Evolutionary conservation across 768 basidiomycete genomes (phyloP), one percentile per base, ranked within the genome.

Genomic region (Leccinum variicolor): DNA sequence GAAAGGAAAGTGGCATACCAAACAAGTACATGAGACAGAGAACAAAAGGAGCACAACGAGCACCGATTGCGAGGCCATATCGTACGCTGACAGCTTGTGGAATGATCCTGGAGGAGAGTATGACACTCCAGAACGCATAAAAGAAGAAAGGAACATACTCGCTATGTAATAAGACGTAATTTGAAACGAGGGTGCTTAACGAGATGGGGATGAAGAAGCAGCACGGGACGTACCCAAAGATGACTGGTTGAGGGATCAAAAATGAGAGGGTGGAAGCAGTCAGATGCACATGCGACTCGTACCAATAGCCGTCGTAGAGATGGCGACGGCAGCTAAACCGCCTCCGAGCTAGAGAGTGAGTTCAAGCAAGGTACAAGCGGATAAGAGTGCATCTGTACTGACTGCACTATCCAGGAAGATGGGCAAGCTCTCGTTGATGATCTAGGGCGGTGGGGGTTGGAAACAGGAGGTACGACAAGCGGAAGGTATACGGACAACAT

Each of bases 21-120:
- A 81, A 76, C 36, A 89, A 64, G 66, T 84, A 87, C 89, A 94
- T 92, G 57, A 92, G 72, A 8, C 66, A 71, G 6, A 87, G 78
- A 5, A 94, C 91, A 58, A 92, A 79, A 0, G 88, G 90, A 0
- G 89, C 84, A 57, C 90, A 91, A 19, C 74, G 78, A 0, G 92
- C 91, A 15, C 93, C 93, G 56, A 95, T 86, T 3, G 82, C 73
- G 15, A 94, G 82, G 50, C 93, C 93, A 69, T 92, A 87, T 36
- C 90, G 81, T 10, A 82, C 80, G 68, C 90, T 85, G 56, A 90
- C 82, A 71, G 90, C 83, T 81, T 97, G 81, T 19, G 81, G 81
- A 47, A 84, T 87, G 63, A 89, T 80, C 65, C 85, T 86, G 61
- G 65, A 23, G 17, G 43, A 51, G 15, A 47, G 49, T 57, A 23